These are phyloP conservation scores for Alloteropsis angusta DNA, from an alignment of 202 grass and related monocot genomes.

Conservation along the genomic window DNA sequence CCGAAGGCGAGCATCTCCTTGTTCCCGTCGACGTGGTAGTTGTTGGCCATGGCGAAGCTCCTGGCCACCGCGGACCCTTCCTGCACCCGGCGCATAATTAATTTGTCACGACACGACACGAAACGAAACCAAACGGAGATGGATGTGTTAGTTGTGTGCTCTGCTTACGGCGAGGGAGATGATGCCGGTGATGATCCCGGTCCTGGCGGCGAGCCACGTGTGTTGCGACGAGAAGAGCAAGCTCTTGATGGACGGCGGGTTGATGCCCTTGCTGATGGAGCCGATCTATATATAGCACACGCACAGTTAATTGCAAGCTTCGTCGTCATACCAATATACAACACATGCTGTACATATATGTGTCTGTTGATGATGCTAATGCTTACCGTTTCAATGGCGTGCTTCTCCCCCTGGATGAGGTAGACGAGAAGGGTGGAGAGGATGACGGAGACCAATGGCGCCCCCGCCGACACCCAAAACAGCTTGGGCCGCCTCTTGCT, in stretches of 20 bases:
- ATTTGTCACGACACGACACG: background rate
- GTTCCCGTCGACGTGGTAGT: constrained; percentile 63
- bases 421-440: constrained; percentile 50
- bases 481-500: constrained; percentile 40
- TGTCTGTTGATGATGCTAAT: background rate
- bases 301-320: background rate
- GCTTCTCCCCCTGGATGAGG: constrained; percentile 46
- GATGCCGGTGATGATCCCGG: constrained; percentile 56
- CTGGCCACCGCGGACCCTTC: constrained; percentile 62
- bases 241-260: constrained; percentile 34
- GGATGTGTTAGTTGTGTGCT: too few species aligned
- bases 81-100: background rate
- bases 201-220: constrained; percentile 46
- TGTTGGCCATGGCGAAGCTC: constrained; percentile 67
- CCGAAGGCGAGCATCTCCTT: constrained; percentile 81
- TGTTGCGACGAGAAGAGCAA: constrained; percentile 51
- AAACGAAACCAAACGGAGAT: background rate
- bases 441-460: constrained; percentile 46
- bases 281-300: constrained; percentile 49
- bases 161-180: constrained; percentile 54
- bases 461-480: constrained; percentile 56
- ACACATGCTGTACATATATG: background rate
- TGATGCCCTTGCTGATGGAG: constrained; percentile 56
- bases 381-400: constrained; percentile 60
- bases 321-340: background rate